Conservation (phyloP, 768 basidiomycete genomes). For the Tylopilus vinaceipallidus region DNA sequence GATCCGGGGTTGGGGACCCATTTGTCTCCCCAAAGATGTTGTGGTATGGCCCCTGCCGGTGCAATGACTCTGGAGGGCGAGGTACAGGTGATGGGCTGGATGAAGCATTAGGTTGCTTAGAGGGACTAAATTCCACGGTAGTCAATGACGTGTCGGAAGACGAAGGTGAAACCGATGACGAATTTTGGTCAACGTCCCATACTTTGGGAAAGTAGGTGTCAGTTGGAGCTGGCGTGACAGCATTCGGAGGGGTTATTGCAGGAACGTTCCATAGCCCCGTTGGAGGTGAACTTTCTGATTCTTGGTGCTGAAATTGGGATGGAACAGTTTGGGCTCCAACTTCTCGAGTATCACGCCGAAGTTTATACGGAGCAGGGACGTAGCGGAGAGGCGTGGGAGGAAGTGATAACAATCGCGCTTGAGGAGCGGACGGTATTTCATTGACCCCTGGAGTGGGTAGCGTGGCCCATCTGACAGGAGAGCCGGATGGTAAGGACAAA, state of each 20-base stretch:
- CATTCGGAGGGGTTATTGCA: constrained; percentile 72
- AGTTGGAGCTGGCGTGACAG: constrained; percentile 54
- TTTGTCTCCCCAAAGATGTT: constrained; percentile 49
- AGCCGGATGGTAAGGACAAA: constrained; percentile 29
- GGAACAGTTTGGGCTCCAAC: constrained; percentile 23
- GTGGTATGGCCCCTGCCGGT: constrained; percentile 74
- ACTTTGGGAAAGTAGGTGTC: constrained; percentile 80
- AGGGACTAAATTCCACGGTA: constrained; percentile 17
- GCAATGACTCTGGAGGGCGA: constrained; percentile 61
- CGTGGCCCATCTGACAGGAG: constrained; percentile 45
- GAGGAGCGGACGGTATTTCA: constrained; percentile 64
- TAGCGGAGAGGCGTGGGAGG: constrained; percentile 37
- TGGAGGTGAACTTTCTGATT: constrained; percentile 51
- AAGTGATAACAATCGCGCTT: constrained; percentile 46
- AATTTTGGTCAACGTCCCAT: constrained; percentile 65
- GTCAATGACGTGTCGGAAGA: constrained; percentile 26
- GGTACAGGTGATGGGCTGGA: constrained; percentile 61
- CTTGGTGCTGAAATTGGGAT: constrained; percentile 10
- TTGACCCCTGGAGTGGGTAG: constrained; percentile 60
- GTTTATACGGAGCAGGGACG: constrained; percentile 16
- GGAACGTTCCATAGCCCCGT: constrained; percentile 81
- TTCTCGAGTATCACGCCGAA: constrained; percentile 15
- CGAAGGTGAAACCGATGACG: constrained; percentile 37
- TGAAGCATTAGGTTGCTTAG: constrained; percentile 37
- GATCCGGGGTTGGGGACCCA: constrained; percentile 62